Percentiles rank a stretch among this genome's conserved stretches.
Evolutionary conservation across 495 filamentous ascomycete genomes (phyloP).

Genomic region (Margaritispora aquatica): DNA sequence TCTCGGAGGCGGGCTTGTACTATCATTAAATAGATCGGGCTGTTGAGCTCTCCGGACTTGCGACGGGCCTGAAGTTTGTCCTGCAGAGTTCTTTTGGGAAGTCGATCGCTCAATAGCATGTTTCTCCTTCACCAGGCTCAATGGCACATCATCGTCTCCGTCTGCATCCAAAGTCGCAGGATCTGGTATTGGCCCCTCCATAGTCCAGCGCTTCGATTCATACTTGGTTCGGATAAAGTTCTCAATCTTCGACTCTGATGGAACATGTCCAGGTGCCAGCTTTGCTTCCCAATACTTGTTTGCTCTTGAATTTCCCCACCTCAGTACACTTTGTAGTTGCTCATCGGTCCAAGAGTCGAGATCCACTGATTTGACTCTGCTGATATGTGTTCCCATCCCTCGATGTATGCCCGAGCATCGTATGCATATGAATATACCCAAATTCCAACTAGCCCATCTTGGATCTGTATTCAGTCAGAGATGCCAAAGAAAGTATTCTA

Average conservation of each 20-base stretch:
- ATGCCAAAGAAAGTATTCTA: not conserved
- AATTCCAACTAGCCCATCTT: constrained; percentile 97
- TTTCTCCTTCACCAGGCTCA: constrained; percentile 53
- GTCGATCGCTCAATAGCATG: constrained; percentile 39
- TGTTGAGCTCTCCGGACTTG: constrained; percentile 39
- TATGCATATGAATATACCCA: constrained; percentile 95
- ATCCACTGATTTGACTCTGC: constrained; percentile 94
- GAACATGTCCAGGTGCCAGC: constrained; percentile 83
- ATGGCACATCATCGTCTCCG: constrained; percentile 73
- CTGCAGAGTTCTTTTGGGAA: constrained; percentile 10
- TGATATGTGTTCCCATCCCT: constrained; percentile 98
- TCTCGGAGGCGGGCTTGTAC: constrained; percentile 28
- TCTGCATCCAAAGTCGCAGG: constrained; percentile 78
- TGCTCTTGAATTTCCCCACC: constrained; percentile 90
- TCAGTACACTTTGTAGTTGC: constrained; percentile 83
- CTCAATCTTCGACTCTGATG: constrained; percentile 97
- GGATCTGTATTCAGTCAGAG: constrained; percentile 54
- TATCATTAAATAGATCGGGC: constrained; percentile 44
- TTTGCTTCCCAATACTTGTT: constrained; percentile 99
- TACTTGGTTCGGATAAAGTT: constrained; percentile 99
- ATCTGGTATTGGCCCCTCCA: constrained; percentile 93
- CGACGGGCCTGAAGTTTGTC: constrained; percentile 14
- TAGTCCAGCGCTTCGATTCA: constrained; percentile 95
- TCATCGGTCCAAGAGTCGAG: constrained; percentile 98
- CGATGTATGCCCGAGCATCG: constrained; percentile 97